These are phyloP conservation scores for Chrysosporium queenslandicum DNA, from an alignment of 2,329 filamentous ascomycete genomes.

Conservation along the genomic window DNA sequence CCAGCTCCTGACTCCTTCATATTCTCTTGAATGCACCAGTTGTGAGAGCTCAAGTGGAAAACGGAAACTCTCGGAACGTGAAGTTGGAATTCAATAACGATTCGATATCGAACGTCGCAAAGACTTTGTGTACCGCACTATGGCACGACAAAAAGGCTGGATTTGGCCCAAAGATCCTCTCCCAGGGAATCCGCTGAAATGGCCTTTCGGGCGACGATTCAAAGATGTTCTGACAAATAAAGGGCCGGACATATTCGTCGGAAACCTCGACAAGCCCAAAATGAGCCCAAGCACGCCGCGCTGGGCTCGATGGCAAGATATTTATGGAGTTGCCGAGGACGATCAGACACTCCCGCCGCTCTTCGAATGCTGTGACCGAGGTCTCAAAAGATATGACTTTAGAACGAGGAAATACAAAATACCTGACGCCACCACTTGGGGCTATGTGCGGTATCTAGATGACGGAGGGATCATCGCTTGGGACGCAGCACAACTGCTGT, in stretches of 20 bases:
- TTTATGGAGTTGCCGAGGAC: constrained; percentile 13
- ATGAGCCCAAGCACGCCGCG: constrained; percentile 11
- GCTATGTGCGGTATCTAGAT: constrained; percentile 24
- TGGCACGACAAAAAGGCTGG: constrained; percentile 19
- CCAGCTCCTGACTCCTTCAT: no score
- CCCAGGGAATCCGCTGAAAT: constrained; percentile 26
- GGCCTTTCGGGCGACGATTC: constrained; percentile 26
- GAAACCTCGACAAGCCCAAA: constrained; percentile 17
- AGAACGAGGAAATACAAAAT: constrained; percentile 25
- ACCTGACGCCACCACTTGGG: constrained; percentile 26
- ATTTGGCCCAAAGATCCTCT: constrained; percentile 34
- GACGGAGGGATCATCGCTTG: no score
- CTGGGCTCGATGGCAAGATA: constrained; percentile 18
- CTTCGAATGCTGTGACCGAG: constrained; percentile 19
- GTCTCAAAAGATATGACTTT: constrained; percentile 26
- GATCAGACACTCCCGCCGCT: constrained; percentile 10
- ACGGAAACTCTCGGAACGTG: no score
- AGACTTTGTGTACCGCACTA: background rate
- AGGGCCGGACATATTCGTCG: constrained; percentile 38
- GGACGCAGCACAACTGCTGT: no score
- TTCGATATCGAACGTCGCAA: background rate
- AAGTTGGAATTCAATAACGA: background rate
- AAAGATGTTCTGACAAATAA: constrained; percentile 31
- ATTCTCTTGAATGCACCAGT: no score
- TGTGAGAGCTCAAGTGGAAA: no score